These are phyloP conservation scores for Trichoderma sp. DNA, from an alignment of 2,329 filamentous ascomycete genomes.

Conservation along the genomic window DNA sequence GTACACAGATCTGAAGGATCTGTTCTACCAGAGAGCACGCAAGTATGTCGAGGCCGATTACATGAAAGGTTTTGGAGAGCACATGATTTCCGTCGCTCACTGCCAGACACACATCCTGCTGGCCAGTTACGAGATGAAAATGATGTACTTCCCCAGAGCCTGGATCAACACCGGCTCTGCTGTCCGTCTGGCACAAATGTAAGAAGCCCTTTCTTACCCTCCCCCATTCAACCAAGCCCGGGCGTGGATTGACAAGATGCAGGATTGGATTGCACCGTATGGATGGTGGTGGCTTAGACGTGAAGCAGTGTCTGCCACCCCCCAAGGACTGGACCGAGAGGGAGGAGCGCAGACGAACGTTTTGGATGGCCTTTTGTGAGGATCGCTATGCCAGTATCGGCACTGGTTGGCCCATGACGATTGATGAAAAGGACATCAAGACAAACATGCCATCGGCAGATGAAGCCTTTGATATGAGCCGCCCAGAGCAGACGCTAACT, in stretches of 20 bases:
- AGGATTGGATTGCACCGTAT: conserved; percentile 91
- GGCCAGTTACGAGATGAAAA: conserved; percentile 87
- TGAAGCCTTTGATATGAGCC: conserved; percentile 78
- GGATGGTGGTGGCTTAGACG: conserved; percentile 78
- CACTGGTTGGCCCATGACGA: conserved; percentile 93
- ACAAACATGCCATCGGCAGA: conserved; percentile 83
- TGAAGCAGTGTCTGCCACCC: conserved; percentile 85
- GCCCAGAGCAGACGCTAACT: conserved; percentile 66
- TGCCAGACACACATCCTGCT: conserved; percentile 81
- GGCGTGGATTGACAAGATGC: background rate
- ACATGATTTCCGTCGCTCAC: conserved; percentile 80
- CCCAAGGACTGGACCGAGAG: conserved; percentile 91
- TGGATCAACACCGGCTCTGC: conserved; percentile 89
- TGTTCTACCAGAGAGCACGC: conserved; percentile 85
- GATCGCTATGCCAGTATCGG: conserved; percentile 94
- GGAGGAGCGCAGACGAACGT: conserved; percentile 86
- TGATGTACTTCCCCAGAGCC: conserved; percentile 94
- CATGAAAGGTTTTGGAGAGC: conserved; percentile 87
- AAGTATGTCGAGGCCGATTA: conserved; percentile 91
- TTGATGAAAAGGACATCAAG: conserved; percentile 88
- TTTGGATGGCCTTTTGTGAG: conserved; percentile 90
- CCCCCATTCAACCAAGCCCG: background rate
- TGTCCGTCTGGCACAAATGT: conserved; percentile 82
- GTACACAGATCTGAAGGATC: conserved; percentile 72
- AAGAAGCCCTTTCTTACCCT: conserved; percentile 28